Conservation (phyloP, 139 green algal genomes). For the Ostreobium quekettii region DNA sequence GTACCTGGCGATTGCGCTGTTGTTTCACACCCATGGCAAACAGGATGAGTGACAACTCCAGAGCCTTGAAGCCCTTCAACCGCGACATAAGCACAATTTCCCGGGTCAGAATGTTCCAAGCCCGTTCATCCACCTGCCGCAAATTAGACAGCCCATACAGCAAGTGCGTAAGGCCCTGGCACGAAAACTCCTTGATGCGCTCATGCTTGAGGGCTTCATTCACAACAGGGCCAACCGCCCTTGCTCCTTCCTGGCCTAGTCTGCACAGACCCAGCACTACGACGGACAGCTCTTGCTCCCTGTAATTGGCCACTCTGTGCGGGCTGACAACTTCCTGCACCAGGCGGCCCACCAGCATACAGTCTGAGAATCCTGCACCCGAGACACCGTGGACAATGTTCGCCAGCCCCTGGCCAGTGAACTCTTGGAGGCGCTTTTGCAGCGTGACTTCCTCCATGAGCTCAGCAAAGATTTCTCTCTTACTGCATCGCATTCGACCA, state of each 20-base stretch:
- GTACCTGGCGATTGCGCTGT: neutral
- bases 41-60: slow-evolving; percentile 4
- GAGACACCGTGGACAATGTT: neutral
- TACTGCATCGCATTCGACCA: neutral
- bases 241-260: neutral
- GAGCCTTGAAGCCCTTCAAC: neutral
- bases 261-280: neutral
- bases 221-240: neutral
- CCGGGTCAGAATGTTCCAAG: neutral
- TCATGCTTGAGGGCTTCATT: neutral
- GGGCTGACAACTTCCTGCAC: slow-evolving; percentile 4
- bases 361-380: neutral
- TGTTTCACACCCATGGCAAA: slow-evolving; percentile 14
- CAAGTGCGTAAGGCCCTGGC: neutral
- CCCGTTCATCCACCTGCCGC: neutral
- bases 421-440: neutral
- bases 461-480: neutral
- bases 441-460: neutral
- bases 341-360: neutral
- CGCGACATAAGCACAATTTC: neutral
- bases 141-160: slow-evolving; percentile 15
- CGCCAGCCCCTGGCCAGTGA: neutral
- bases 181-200: neutral
- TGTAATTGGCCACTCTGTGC: neutral
- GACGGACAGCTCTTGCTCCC: neutral